Base-by-base conservation (phyloP, 176 grass and related monocot genomes). In the Rhipidocladum racemiflorum region DNA sequence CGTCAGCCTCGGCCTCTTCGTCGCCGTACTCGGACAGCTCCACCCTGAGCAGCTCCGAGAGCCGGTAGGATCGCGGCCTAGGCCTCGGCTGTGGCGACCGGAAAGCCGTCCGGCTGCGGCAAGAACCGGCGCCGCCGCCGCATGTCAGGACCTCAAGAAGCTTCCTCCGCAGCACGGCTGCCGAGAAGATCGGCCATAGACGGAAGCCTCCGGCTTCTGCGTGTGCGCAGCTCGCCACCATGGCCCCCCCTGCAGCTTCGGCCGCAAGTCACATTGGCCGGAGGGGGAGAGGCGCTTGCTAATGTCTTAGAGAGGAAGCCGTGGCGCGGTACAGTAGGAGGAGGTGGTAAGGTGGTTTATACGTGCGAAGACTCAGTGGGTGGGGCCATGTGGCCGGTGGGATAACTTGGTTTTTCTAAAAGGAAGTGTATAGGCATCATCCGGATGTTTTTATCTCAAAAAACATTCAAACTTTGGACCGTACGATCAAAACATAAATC, bases 121-220 rank as follows among this genome's bases (percentile, higher is more conserved):
- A 70, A 11, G 81, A 74, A 0, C 60, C 57, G 0, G 55, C 70
- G 27, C 87, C 77, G 2, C 78, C 84, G 74, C 86, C 85, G 85
- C 90, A 94, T 3, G 87, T 74, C 1, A 97, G 53, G 4, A 75
- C 86, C 65, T 92, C 85, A 8, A 94, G 90, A 30, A 86, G 84
- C 78, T 86, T 92, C 55, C 87, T 81, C 42, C 94, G 84, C 61
- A 97, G 57, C 11, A 81, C 60, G 5, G 88, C 88, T 8, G 72
- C 84, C 1, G 94, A 90, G 71, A 93, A 87, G 79, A 92, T n/a
- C 79, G 90, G 87, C 90, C 90, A 92, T 4, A 92, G 64, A 0
- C 84, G 84, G 80, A 92, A 92, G 4, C 83, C 86, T 1, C 59
- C 78, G 34, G 57, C 68, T 38, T 89, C 87, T 10, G 54, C 80